Conservation (phyloP, 805 yeast genomes). For the Ogataea wickerhamii region DNA sequence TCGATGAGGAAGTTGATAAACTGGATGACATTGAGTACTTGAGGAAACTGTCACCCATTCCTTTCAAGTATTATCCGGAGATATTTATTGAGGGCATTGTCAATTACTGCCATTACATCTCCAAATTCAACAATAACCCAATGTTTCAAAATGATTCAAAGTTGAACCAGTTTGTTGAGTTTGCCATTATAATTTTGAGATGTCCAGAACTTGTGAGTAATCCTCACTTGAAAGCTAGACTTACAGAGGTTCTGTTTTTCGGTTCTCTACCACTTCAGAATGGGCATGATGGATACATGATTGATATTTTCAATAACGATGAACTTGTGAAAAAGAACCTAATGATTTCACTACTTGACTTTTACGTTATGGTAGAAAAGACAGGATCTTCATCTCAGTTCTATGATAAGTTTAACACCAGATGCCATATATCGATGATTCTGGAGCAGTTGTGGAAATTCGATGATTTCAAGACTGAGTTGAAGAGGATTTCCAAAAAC, state of each 20-base stretch:
- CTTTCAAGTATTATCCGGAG: constrained; percentile 85
- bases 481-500: constrained; percentile 60
- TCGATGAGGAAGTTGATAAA: constrained; percentile 59
- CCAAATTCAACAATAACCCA: constrained; percentile 54
- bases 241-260: constrained; percentile 73
- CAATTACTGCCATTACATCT: constrained; percentile 62
- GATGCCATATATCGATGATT: constrained; percentile 81
- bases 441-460: constrained; percentile 81
- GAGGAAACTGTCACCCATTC: constrained; percentile 61
- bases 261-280: constrained; percentile 60
- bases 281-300: constrained; percentile 72
- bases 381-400: constrained; percentile 95
- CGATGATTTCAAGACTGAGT: constrained; percentile 62
- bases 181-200: constrained; percentile 70
- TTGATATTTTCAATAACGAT: constrained; percentile 60
- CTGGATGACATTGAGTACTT: constrained; percentile 73
- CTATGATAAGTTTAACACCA: constrained; percentile 89
- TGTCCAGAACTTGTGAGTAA: constrained; percentile 84
- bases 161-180: constrained; percentile 58
- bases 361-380: constrained; percentile 91
- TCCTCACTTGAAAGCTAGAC: constrained; percentile 85
- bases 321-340: constrained; percentile 60
- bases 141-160: constrained; percentile 50
- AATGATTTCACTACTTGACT: constrained; percentile 79
- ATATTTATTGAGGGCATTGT: constrained; percentile 78